Evolutionary conservation across 352 stramenopile species (phyloP).

Genomic region (Globisporangium iwayamae): DNA sequence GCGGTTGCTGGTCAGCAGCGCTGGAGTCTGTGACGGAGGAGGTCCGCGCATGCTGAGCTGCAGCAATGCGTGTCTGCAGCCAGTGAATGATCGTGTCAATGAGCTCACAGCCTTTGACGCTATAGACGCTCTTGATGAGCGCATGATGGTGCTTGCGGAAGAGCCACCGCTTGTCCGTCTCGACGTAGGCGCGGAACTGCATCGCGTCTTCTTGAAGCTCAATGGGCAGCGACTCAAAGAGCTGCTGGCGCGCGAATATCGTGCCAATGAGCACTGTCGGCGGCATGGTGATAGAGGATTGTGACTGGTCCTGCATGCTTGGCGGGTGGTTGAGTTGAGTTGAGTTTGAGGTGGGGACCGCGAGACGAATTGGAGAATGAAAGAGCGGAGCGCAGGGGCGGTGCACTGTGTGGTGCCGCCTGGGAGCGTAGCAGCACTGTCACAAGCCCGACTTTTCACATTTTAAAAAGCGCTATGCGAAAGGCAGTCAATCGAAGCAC

Average conservation of each 20-base stretch:
- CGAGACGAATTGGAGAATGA: too few species aligned
- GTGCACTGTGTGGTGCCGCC: too few species aligned
- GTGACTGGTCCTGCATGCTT: not conserved
- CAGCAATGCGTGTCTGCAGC: not conserved
- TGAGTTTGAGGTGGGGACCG: not conserved
- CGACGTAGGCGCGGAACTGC: not conserved
- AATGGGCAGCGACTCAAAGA: not conserved
- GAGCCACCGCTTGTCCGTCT: constrained; percentile 2
- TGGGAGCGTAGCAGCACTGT: too few species aligned
- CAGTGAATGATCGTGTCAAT: not conserved
- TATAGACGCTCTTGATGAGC: constrained; percentile 3
- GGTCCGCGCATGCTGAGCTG: not conserved
- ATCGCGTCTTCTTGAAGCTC: constrained; percentile 2
- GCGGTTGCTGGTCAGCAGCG: not conserved
- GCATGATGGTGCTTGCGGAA: not conserved
- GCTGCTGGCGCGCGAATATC: constrained; percentile 4
- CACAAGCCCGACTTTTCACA: too few species aligned
- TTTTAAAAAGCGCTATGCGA: too few species aligned
- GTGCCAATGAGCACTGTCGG: not conserved
- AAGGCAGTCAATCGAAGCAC: too few species aligned
- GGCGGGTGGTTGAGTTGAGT: not conserved
- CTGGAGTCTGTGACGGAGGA: not conserved
- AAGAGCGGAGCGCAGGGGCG: too few species aligned
- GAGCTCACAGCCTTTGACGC: constrained; percentile 1
- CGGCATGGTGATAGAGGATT: not conserved